phyloP scores from a whole-genome alignment of 257 asterid species.

The Catharanthus roseus region DNA sequence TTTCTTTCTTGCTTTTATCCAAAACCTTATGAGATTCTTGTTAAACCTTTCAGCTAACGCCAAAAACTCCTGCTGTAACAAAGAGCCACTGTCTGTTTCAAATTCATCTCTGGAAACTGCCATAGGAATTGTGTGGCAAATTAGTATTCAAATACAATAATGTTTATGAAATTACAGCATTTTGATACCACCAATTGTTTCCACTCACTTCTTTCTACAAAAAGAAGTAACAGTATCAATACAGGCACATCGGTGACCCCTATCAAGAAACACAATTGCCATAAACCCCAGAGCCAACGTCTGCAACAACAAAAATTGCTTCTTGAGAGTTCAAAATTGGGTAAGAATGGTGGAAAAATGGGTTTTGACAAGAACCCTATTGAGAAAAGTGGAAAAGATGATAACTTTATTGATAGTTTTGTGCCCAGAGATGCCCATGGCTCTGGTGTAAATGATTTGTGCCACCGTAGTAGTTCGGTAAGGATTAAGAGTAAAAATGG shows the following conservation, averaged over 20 bases:
- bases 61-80: too few species aligned
- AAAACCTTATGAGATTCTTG: background rate
- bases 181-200: slow-evolving; percentile 54
- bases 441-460: slow-evolving; percentile 3
- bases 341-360: slow-evolving; percentile 10
- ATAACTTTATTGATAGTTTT: slow-evolving; percentile 18
- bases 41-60: background rate
- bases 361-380: slow-evolving; percentile 18
- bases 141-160: slow-evolving; percentile 6
- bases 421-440: slow-evolving; percentile 21
- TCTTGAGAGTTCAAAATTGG: slow-evolving; percentile 1
- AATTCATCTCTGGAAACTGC: background rate
- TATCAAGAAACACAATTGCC: slow-evolving; percentile 24
- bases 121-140: background rate
- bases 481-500: slow-evolving; percentile 9
- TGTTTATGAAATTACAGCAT: slow-evolving; percentile 54
- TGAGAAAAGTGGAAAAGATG: slow-evolving; percentile 18
- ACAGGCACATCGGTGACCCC: slow-evolving; percentile 39
- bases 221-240: slow-evolving; percentile 26
- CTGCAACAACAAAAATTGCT: slow-evolving; percentile 1
- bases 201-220: slow-evolving; percentile 34
- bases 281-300: slow-evolving; percentile 28
- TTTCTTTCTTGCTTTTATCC: background rate
- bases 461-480: background rate
- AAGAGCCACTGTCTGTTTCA: too few species aligned